Base-by-base conservation (phyloP, 2,329 filamentous ascomycete species). In the Cytospora piceicola region DNA sequence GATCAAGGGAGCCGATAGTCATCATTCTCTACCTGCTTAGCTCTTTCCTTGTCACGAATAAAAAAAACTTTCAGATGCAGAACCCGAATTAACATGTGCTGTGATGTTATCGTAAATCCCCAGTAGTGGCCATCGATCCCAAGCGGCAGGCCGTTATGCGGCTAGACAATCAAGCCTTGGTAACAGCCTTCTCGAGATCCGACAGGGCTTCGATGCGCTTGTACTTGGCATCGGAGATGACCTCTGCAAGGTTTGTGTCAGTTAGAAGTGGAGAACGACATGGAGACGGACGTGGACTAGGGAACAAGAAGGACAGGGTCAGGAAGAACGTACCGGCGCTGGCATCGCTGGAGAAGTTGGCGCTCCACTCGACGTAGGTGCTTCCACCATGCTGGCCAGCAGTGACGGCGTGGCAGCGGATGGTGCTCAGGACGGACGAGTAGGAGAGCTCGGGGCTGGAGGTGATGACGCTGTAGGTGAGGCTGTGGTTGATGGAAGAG, bases 141-240 rank as follows among this genome's bases (percentile, higher is more conserved):
- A 9, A 22, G 27, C 51, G 7, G 39, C 22, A 51, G 20, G 15
- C 11, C 17, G 9, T 24, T 8, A 9, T 2, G 8, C 4, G 1
- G 2, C 8, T 12, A 30, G 27, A 6, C 4, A 11, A 12, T 65
- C 49, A 70, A 68, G 72, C 70, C 73, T 79, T 78, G 46, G 71
- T 70, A 4, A 80, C 83, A 36, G 77, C 81, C 72, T 82, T 82
- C 65, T 85, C 87, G 49, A 91, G 82, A 72, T 90, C 89, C 58
- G 86, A 85, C 46, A 92, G 81, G 58, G 88, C 89, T 75, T 91
- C 89, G 60, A 87, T 87, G 68, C 89, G 88, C 84, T 92, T 92
- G 83, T 88, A 92, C 80, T 89, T 90, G 72, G 88, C 89, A 74
- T 92, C 89, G 76, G 90, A 85, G 70, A 92, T 90, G 66, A 91